Conservation (phyloP, 140 eudicot species). For the Oenanthe javanica region DNA sequence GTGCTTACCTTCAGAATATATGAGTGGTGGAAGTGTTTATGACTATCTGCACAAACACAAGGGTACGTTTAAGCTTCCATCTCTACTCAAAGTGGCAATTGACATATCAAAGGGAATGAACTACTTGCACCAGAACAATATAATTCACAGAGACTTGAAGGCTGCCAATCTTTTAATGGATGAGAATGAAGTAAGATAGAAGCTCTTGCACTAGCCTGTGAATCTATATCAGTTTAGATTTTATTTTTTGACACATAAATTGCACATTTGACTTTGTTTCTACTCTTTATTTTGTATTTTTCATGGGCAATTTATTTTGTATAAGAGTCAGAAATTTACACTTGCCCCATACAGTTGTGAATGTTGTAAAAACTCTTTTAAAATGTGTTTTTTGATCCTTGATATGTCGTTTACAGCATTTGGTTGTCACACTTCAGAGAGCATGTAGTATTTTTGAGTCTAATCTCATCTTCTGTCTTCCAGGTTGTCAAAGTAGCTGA, state of each 20-base stretch:
- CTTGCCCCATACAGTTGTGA: not conserved
- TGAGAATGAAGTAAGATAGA: conserved; percentile 69
- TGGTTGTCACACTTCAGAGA: not conserved
- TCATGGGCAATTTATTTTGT: not conserved
- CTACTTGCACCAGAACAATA: conserved; percentile 78
- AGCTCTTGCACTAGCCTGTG: not conserved
- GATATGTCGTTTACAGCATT: not conserved
- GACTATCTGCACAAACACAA: conserved; percentile 72
- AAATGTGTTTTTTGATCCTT: not conserved
- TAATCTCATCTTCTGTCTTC: not conserved
- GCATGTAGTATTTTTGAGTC: not conserved
- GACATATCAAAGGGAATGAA: conserved; percentile 87
- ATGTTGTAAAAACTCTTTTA: not conserved
- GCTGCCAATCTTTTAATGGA: conserved; percentile 84
- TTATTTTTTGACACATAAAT: not conserved
- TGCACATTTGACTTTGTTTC: not conserved
- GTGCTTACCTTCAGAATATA: conserved; percentile 48
- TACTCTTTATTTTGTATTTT: not conserved
- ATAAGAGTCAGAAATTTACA: not conserved
- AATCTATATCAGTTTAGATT: not conserved
- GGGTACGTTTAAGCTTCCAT: conserved; percentile 60
- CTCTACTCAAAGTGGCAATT: conserved; percentile 55
- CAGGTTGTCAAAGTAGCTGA: conserved; percentile 91
- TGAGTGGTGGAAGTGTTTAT: conserved; percentile 80
- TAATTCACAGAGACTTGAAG: conserved; percentile 84